These are phyloP conservation scores for Eucalyptus lansdowneana DNA, from an alignment of 345 rosid genomes.

Conservation along the genomic window DNA sequence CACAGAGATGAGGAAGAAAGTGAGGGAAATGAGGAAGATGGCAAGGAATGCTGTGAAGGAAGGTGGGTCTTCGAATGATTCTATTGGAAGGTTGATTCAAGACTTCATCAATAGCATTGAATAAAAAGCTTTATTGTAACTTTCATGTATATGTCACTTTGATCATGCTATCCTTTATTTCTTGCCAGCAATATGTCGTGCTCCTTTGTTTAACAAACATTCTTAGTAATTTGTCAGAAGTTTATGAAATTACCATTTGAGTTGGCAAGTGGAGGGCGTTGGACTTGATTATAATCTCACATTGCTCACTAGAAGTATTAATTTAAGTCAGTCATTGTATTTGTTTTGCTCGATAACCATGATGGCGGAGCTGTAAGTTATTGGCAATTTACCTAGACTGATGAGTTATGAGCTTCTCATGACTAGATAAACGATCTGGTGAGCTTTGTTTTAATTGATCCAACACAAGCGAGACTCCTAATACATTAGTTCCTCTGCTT, in stretches of 20 bases:
- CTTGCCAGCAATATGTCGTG: neutral
- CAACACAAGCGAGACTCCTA: neutral
- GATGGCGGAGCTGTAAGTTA: neutral
- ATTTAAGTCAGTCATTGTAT: neutral
- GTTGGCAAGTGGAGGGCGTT: neutral
- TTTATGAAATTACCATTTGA: too few species aligned
- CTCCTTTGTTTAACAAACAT: neutral
- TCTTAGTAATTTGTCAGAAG: neutral
- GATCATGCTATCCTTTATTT: neutral
- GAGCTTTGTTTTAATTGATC: neutral
- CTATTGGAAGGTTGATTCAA: slow-evolving; percentile 6
- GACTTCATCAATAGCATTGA: neutral
- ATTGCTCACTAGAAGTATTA: neutral
- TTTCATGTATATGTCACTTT: neutral
- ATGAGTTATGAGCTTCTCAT: neutral
- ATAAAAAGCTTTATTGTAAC: neutral
- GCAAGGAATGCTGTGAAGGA: slow-evolving; percentile 4
- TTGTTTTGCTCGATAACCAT: neutral
- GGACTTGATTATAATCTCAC: neutral
- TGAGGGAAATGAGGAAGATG: slow-evolving; percentile 7
- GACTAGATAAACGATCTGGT: neutral
- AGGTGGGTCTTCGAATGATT: slow-evolving; percentile 26
- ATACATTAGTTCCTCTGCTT: neutral
- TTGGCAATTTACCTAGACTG: neutral
- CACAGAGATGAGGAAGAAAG: neutral